phyloP scores from a whole-genome alignment of 106 monocot species.

The Posidonia australis region DNA sequence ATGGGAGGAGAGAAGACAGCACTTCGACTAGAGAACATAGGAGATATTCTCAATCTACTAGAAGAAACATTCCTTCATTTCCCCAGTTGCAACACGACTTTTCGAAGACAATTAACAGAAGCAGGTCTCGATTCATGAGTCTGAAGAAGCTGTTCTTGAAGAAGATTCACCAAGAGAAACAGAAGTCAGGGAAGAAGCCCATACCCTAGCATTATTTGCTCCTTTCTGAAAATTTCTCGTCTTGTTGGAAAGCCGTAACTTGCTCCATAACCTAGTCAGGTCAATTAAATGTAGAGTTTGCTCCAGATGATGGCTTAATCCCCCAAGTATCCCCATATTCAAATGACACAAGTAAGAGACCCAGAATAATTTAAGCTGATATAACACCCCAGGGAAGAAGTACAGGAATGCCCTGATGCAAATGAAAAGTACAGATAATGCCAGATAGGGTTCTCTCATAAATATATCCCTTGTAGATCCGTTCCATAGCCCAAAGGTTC shows the following conservation, averaged over 20 bases:
- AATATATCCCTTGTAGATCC: slow-evolving; percentile 30
- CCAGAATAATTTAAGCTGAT: slow-evolving; percentile 27
- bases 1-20: neutral
- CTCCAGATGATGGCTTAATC: slow-evolving; percentile 40
- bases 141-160: slow-evolving; percentile 13
- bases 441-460: slow-evolving; percentile 42
- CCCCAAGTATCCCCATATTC: slow-evolving; percentile 42
- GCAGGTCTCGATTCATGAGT: neutral
- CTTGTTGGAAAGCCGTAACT: slow-evolving; percentile 52
- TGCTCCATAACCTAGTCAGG: slow-evolving; percentile 54
- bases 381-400: slow-evolving; percentile 29
- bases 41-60: neutral
- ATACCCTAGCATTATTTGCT: slow-evolving; percentile 64
- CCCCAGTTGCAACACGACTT: neutral
- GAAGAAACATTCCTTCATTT: neutral
- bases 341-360: too few species aligned
- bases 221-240: slow-evolving; percentile 52
- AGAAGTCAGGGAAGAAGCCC: slow-evolving; percentile 81
- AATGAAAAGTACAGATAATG: slow-evolving; percentile 44
- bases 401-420: slow-evolving; percentile 25
- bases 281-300: slow-evolving; percentile 40
- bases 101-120: neutral
- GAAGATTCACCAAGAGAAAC: slow-evolving; percentile 73
- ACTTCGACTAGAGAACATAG: neutral
- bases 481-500: slow-evolving; percentile 9